A percentile compares a stretch with the other conserved stretches of the same genome.
phyloP scores from a whole-genome alignment of 257 asterid species.

The Capsicum rhomboideum region DNA sequence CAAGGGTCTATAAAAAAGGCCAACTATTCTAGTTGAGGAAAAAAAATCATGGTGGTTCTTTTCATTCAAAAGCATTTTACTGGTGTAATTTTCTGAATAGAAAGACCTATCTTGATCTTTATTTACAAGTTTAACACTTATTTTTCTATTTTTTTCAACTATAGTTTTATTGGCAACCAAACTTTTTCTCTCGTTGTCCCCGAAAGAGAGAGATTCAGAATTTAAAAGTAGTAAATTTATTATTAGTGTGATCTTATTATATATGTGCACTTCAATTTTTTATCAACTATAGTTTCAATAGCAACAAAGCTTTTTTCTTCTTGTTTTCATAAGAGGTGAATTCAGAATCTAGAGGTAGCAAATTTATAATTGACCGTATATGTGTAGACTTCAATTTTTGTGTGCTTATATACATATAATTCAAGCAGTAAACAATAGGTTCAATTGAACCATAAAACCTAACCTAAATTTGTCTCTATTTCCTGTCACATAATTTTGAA shows the following conservation, averaged over 20 bases:
- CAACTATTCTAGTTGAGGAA: background rate
- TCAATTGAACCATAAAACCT: background rate
- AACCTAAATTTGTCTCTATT: background rate
- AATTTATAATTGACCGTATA: background rate
- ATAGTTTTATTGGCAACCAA: background rate
- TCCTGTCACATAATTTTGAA: background rate
- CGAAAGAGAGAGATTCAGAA: background rate
- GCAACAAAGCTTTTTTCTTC: background rate
- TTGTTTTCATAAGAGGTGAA: no score
- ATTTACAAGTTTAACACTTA: background rate
- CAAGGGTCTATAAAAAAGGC: no score
- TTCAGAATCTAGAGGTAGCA: background rate
- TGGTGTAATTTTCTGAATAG: background rate
- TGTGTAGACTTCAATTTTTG: background rate
- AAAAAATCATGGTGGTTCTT: background rate
- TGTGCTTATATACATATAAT: background rate
- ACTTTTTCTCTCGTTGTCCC: background rate
- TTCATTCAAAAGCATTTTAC: background rate
- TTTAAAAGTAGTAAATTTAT: background rate
- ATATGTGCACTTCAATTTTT: background rate
- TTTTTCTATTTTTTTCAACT: background rate
- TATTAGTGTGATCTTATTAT: background rate
- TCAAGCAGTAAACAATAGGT: background rate
- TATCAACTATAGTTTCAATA: background rate
- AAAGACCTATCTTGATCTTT: slow-evolving; percentile 4